Conservation (phyloP, 1,284 basidiomycete species). For the Puccinia polysora region DNA sequence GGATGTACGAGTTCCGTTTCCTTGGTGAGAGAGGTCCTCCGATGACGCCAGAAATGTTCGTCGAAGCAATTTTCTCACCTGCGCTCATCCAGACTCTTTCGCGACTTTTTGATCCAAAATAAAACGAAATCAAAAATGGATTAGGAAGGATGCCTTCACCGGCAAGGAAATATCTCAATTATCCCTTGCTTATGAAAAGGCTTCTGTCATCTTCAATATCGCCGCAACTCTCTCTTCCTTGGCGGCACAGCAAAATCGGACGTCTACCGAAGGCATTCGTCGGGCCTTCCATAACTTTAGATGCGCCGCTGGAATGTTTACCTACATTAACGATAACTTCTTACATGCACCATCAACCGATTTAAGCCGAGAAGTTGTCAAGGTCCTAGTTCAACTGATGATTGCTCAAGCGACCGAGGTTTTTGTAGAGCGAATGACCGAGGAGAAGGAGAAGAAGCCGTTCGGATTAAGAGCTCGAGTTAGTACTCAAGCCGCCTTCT, state of each 20-base stretch:
- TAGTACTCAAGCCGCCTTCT: constrained; percentile 71
- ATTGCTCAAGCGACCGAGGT: constrained; percentile 93
- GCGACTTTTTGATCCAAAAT: not conserved
- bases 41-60: not conserved
- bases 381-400: constrained; percentile 78
- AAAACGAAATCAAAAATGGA: no score
- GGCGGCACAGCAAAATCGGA: constrained; percentile 70
- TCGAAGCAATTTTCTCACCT: not conserved
- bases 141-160: constrained; percentile 86
- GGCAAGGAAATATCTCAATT: constrained; percentile 87
- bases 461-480: constrained; percentile 76
- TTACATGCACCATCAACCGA: constrained; percentile 97
- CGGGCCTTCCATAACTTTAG: constrained; percentile 87
- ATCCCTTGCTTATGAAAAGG: constrained; percentile 96
- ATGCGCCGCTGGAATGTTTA: constrained; percentile 93
- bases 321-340: constrained; percentile 99
- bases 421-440: constrained; percentile 82
- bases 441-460: constrained; percentile 77
- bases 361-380: constrained; percentile 86
- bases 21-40: constrained; percentile 59
- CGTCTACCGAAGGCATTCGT: constrained; percentile 81
- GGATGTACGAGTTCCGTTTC: constrained; percentile 90
- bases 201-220: constrained; percentile 94
- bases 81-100: not conserved
- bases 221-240: constrained; percentile 87